Evolutionary conservation across 208 protist species (phyloP).

Genomic region (Trypanosoma lewisi): DNA sequence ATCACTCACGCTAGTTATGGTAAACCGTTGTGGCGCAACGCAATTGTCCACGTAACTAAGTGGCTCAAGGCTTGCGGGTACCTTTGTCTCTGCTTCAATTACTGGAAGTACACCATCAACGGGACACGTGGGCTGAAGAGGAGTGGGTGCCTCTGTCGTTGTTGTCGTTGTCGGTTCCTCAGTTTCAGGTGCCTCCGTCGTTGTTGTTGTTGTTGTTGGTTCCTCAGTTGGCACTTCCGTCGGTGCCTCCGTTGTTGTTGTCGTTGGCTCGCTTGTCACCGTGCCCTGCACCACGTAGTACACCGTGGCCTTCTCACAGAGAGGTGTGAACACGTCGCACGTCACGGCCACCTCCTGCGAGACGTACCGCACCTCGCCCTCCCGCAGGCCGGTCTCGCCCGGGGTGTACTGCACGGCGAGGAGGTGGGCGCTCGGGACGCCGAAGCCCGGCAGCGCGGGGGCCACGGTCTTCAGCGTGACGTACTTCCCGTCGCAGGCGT

Average conservation of each 20-base stretch:
- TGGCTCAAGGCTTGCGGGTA: conserved; percentile 5
- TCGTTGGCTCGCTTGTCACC: conserved; percentile 14
- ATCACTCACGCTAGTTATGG: not conserved
- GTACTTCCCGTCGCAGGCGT: conserved; percentile 17
- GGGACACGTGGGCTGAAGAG: conserved; percentile 14
- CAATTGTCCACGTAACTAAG: conserved; percentile 27
- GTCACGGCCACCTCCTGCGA: conserved; percentile 35
- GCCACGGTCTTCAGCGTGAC: not conserved
- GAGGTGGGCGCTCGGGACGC: conserved; percentile 11
- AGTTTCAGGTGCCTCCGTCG: conserved; percentile 14
- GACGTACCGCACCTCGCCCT: conserved; percentile 24
- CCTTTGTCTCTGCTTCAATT: not conserved
- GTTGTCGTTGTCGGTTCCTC: conserved; percentile 14
- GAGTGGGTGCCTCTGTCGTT: conserved; percentile 17
- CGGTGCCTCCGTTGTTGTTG: conserved; percentile 24
- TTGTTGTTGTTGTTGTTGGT: conserved; percentile 38
- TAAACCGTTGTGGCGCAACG: conserved; percentile 5
- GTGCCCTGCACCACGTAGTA: conserved; percentile 40
- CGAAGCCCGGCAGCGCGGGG: conserved; percentile 4
- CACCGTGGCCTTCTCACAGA: conserved; percentile 37
- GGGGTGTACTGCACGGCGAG: conserved; percentile 35
- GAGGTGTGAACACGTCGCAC: conserved; percentile 46
- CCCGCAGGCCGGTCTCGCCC: conserved; percentile 29
- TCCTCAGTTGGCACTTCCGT: conserved; percentile 1
- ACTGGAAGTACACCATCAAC: conserved; percentile 7